A percentile compares a stretch with the other conserved stretches of the same genome.
phyloP scores from a whole-genome alignment of 768 basidiomycete genomes.

The Amanita thiersii region DNA sequence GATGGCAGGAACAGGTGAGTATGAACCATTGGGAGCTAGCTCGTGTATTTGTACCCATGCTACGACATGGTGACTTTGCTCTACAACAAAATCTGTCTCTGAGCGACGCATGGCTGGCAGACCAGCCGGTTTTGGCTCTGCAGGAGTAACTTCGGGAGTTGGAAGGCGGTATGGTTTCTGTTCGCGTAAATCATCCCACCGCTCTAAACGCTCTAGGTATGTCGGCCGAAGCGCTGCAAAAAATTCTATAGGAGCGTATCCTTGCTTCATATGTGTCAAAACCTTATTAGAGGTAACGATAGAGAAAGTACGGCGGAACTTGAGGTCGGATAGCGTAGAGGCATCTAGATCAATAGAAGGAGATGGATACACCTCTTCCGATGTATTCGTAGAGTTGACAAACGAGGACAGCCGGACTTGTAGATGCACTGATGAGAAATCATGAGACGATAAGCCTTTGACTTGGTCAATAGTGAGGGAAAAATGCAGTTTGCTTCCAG shows the following conservation, averaged over 20 bases:
- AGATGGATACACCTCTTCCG: slow-evolving; percentile 83
- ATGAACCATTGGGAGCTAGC: slow-evolving; percentile 77
- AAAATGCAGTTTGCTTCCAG: slow-evolving; percentile 79
- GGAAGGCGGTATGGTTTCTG: slow-evolving; percentile 41
- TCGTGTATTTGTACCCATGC: slow-evolving; percentile 84
- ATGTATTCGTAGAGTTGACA: slow-evolving; percentile 55
- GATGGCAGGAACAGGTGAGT: slow-evolving; percentile 76
- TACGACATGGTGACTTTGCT: slow-evolving; percentile 87
- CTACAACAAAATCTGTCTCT: slow-evolving; percentile 84
- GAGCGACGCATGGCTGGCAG: slow-evolving; percentile 82
- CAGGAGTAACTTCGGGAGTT: slow-evolving; percentile 23
- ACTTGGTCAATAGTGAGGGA: slow-evolving; percentile 81
- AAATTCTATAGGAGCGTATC: slow-evolving; percentile 84
- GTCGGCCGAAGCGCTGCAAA: slow-evolving; percentile 77
- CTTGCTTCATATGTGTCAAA: slow-evolving; percentile 59
- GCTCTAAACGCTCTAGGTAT: slow-evolving; percentile 83
- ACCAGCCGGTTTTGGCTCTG: slow-evolving; percentile 32
- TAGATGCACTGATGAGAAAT: slow-evolving; percentile 79
- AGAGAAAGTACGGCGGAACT: slow-evolving; percentile 77
- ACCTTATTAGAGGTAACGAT: slow-evolving; percentile 71
- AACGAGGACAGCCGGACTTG: slow-evolving; percentile 88
- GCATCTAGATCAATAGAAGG: slow-evolving; percentile 63
- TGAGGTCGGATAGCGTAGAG: slow-evolving; percentile 68
- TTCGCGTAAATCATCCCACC: slow-evolving; percentile 92
- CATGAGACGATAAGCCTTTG: slow-evolving; percentile 83